These are phyloP conservation scores for Hordeum vulgare DNA, from an alignment of 176 grass and related monocot genomes.

Conservation along the genomic window MorexV3_pseudomolecules_assembly NC_058523.1:536814631-536815130, in stretches of 20 bases:
- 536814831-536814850: constrained; percentile 27
- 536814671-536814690: constrained; percentile 20
- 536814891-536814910: not conserved
- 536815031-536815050: constrained; percentile 9
- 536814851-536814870: not conserved
- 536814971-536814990: constrained; percentile 22
- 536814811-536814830: constrained; percentile 44
- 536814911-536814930: not conserved
- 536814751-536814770: constrained; percentile 91
- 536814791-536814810: constrained; percentile 98
- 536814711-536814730: constrained; percentile 31
- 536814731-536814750: constrained; percentile 95
- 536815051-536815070: constrained; percentile 2
- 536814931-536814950: not conserved
- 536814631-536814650: constrained; percentile 68
- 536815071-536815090: constrained; percentile 22
- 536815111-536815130: constrained; percentile 61
- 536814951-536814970: constrained; percentile 2
- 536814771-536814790: constrained; percentile 94
- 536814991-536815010: not conserved
- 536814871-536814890: not conserved
- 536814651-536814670: constrained; percentile 25
- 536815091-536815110: constrained; percentile 6
- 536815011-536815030: not conserved
- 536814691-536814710: constrained; percentile 15